Conservation (phyloP, 2,329 filamentous ascomycete genomes). For the Dactylonectria estremocensis region DNA sequence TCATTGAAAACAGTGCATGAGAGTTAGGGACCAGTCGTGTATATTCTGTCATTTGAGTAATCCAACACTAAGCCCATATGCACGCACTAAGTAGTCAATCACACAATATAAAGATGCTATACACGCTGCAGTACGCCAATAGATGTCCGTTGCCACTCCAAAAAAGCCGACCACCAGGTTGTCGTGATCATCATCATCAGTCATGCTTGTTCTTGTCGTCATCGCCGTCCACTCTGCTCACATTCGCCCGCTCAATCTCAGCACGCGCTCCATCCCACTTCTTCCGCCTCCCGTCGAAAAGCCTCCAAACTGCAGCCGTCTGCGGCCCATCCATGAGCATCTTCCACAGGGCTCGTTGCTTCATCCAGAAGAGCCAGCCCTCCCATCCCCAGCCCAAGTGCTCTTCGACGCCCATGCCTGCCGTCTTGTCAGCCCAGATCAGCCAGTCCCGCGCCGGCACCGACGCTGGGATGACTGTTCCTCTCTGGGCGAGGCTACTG, state of each 20-base stretch:
- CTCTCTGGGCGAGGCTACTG: slow-evolving; percentile 37
- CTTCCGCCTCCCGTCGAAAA: slow-evolving; percentile 41
- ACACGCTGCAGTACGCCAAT: neutral
- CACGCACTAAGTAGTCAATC: neutral
- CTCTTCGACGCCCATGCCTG: slow-evolving; percentile 58
- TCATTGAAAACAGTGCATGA: too few relatives aligned
- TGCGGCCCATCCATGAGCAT: slow-evolving; percentile 50
- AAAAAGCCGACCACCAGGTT: neutral
- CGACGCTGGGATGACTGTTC: slow-evolving; percentile 42
- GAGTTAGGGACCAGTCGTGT: too few relatives aligned
- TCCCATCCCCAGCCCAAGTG: slow-evolving; percentile 57
- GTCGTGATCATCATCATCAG: neutral
- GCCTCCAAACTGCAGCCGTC: slow-evolving; percentile 40
- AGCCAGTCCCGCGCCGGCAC: slow-evolving; percentile 44
- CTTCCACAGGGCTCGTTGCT: slow-evolving; percentile 55
- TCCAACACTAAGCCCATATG: neutral
- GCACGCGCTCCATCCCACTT: slow-evolving; percentile 38
- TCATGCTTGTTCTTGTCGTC: slow-evolving; percentile 14
- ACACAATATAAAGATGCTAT: neutral
- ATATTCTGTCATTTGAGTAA: too few relatives aligned
- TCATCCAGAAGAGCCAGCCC: slow-evolving; percentile 59
- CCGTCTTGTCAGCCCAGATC: slow-evolving; percentile 50
- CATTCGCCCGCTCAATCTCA: slow-evolving; percentile 35
- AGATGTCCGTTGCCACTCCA: neutral
- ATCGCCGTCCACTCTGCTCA: neutral